Evolutionary conservation across 257 asterid genomes (phyloP), one percentile per base, ranked within the genome.

Genomic region (Sherardia arvensis): DNA sequence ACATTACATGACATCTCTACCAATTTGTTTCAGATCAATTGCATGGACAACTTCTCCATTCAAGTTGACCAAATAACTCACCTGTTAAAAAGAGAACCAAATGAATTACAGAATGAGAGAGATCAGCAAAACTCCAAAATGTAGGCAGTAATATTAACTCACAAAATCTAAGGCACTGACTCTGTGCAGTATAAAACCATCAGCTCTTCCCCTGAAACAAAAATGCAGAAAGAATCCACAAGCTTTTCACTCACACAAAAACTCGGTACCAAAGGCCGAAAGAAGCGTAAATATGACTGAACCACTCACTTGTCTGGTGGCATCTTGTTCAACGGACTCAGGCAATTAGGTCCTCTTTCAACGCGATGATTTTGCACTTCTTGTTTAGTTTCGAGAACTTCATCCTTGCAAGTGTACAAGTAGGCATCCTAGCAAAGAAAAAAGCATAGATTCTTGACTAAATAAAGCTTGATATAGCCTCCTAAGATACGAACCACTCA

Each of bases 101-200:
- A 18, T 18, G 20, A 4, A n/a, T 1, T 3, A 20, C n/a, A 53
- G 15, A 25, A 53, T 8, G 32, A n/a, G 27, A 53, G 5, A 27
- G 29, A 28, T 57, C 27, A 30, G 34, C 20, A 48, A 15, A 1
- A 43, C 49, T 8, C n/a, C 4, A 20, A 55, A 14, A 36, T 69
- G 47, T 3, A n/a, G 62, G 36, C n/a, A n/a, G n/a, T 57, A 15
- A 49, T 9, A 7, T 53, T 29, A 9, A 72, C 89, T 73, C 58
- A 87, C 92, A 80, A 84, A 79, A 53, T 83, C 93, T 48, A 79
- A 55, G 21, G 86, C 64, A 66, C 74, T 71, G 73, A 83, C 71
- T 26, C 62, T 79, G 66, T 84, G 93, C 38, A 87, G 88, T 34
- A 81, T 77, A 70, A 87, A 79, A 2, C 85, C 86, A 23, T 66